phyloP scores from a whole-genome alignment of 2,329 filamentous ascomycete genomes.

The Aspergillus thermomutatus region DNA sequence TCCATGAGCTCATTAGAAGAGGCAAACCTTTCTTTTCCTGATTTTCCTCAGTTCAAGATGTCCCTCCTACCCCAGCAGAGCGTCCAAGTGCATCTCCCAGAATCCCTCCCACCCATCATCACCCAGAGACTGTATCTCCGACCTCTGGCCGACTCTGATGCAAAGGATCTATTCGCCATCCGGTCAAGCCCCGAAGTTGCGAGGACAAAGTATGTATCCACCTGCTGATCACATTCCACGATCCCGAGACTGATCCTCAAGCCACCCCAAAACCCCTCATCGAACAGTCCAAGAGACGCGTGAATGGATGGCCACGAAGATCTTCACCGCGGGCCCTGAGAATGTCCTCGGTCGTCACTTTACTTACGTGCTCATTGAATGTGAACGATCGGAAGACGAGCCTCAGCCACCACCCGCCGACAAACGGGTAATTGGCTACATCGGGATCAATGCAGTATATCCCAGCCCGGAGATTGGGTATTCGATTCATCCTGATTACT shows the following conservation, averaged over 20 bases:
- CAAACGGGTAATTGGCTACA: slow-evolving; percentile 13
- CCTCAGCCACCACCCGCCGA: background rate
- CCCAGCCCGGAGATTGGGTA: slow-evolving; percentile 26
- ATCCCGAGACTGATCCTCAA: slow-evolving; percentile 3
- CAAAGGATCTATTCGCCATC: slow-evolving; percentile 19
- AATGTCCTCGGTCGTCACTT: slow-evolving; percentile 21
- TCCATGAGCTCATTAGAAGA: background rate
- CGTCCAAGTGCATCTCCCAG: background rate
- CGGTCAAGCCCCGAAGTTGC: slow-evolving; percentile 24
- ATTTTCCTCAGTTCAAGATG: background rate
- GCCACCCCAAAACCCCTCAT: slow-evolving; percentile 20
- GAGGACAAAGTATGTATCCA: slow-evolving; percentile 16
- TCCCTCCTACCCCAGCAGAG: background rate
- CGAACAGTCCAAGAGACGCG: slow-evolving; percentile 20
- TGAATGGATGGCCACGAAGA: slow-evolving; percentile 22
- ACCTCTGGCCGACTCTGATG: slow-evolving; percentile 18
- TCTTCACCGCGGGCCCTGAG: slow-evolving; percentile 14
- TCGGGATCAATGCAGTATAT: slow-evolving; percentile 18
- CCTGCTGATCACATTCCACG: background rate
- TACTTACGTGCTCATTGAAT: slow-evolving; percentile 16
- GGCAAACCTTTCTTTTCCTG: too few relatives aligned
- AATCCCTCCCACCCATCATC: slow-evolving; percentile 9
- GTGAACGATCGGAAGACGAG: background rate
- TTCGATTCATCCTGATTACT: slow-evolving; percentile 20
- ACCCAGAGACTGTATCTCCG: slow-evolving; percentile 21